phyloP scores from a whole-genome alignment of 2,329 filamentous ascomycete genomes.

The Penicillium sp. region DNA sequence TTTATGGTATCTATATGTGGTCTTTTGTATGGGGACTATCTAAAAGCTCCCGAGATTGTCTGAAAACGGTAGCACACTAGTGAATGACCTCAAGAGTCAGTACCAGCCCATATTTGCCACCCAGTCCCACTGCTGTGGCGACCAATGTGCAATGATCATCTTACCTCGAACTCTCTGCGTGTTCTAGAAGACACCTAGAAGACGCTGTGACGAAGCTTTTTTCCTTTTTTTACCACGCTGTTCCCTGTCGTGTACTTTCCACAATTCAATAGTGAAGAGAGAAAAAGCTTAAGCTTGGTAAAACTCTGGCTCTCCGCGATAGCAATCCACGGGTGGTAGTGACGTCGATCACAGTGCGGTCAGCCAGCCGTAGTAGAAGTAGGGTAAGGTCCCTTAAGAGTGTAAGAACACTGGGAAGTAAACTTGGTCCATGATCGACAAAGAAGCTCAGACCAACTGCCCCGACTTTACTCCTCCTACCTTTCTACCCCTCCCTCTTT shows the following conservation, averaged over 20 bases:
- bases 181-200: slow-evolving; percentile 40
- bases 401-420: background rate
- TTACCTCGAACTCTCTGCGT: background rate
- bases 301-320: background rate
- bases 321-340: slow-evolving; percentile 4
- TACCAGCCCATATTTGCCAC: background rate
- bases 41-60: background rate
- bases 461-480: slow-evolving; percentile 17
- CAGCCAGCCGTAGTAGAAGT: background rate
- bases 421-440: slow-evolving; percentile 15
- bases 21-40: background rate
- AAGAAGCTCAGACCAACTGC: slow-evolving; percentile 22
- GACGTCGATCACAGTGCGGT: slow-evolving; percentile 17
- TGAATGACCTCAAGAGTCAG: slow-evolving; percentile 5
- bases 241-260: background rate
- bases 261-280: background rate
- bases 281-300: background rate
- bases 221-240: background rate
- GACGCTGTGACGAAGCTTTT: slow-evolving; percentile 24
- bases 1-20: no score
- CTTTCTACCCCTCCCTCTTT: background rate
- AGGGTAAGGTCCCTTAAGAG: background rate
- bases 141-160: slow-evolving; percentile 8
- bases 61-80: background rate
- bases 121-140: slow-evolving; percentile 8